phyloP scores from a whole-genome alignment of 2,329 filamentous ascomycete genomes.

The Pseudocercospora crystallina region DNA sequence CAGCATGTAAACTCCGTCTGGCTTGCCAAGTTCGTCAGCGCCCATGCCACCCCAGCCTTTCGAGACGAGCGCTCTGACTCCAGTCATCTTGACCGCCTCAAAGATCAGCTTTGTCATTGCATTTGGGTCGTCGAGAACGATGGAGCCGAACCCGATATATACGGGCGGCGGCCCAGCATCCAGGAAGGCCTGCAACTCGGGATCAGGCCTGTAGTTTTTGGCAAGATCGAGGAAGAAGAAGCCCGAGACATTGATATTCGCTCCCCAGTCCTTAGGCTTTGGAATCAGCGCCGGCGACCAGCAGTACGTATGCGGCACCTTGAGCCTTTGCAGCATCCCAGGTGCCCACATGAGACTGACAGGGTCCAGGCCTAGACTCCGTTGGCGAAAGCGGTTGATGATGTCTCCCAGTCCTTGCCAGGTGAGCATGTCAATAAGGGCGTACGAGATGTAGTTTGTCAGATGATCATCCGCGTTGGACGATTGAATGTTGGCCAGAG shows the following conservation, averaged over 20 bases:
- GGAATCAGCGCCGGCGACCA: slow-evolving; percentile 83
- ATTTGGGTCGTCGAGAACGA: slow-evolving; percentile 75
- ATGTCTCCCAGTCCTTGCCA: slow-evolving; percentile 91
- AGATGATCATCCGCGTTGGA: slow-evolving; percentile 73
- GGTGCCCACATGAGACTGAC: slow-evolving; percentile 82
- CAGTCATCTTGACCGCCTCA: slow-evolving; percentile 60
- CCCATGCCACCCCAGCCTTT: slow-evolving; percentile 55
- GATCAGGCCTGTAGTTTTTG: slow-evolving; percentile 63
- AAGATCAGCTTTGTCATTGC: slow-evolving; percentile 71
- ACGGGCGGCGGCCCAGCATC: slow-evolving; percentile 68
- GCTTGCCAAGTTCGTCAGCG: slow-evolving; percentile 39
- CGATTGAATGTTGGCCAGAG: slow-evolving; percentile 76
- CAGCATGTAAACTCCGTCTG: slow-evolving; percentile 50
- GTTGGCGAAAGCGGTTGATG: slow-evolving; percentile 81
- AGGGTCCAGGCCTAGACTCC: slow-evolving; percentile 70
- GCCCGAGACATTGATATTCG: slow-evolving; percentile 69
- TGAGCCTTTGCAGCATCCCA: slow-evolving; percentile 71
- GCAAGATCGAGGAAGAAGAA: slow-evolving; percentile 74
- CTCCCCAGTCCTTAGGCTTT: slow-evolving; percentile 74
- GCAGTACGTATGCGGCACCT: slow-evolving; percentile 85
- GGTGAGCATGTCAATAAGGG: slow-evolving; percentile 84
- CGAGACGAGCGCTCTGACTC: slow-evolving; percentile 55
- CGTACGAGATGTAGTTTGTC: slow-evolving; percentile 81
- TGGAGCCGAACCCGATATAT: slow-evolving; percentile 82
- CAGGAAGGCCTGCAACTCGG: slow-evolving; percentile 66